Evolutionary conservation across 345 rosid genomes (phyloP), one percentile per base, ranked within the genome.

Genomic region (Hibiscus mutabilis): DNA sequence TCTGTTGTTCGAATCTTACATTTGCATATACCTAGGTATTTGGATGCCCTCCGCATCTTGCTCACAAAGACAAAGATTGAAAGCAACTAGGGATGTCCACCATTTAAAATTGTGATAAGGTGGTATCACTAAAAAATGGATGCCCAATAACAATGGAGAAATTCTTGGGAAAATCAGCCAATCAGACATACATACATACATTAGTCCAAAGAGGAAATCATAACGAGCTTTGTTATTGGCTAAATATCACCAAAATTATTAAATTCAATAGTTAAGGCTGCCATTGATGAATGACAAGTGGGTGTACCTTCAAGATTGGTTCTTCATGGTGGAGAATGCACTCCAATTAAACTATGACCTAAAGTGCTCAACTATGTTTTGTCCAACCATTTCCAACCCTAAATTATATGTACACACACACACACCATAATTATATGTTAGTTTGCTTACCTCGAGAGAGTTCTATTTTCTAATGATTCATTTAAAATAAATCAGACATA

Each of bases 61-160:
- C 67, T 63, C 29, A 63, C 68, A 19, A 63, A 47, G 52, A 63
- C 16, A 18, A 62, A 63, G 51, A 2, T 37, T 40, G 68, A 63
- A 37, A 63, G 51, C 68, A 44, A 44, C 49, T 11, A 44, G 14
- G 49, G 14, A 2, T 44, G 13, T 33, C 6, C 37, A 33, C 37
- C 5, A 33, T 33, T 33, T 4, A 33, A 33, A 3, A 27, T 27
- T 27, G 29, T 27, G 29, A 27, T 12, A 40, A 65, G 13, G 21
- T 9, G 18, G 35, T 0, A 12, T 11, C n/a, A 19, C 6, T 21
- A 0, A 24, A 63, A 37, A 63, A 4, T 63, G 11, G 65, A 64
- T 40, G 68, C 11, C 52, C 69, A 44, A 22, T 44, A 65, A 42
- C n/a, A 35, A 4, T n/a, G 25, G 25, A 62, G 3, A 35, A 63